Evolutionary conservation across 352 stramenopile genomes (phyloP).

Genomic region (Pythium oligandrum): DNA sequence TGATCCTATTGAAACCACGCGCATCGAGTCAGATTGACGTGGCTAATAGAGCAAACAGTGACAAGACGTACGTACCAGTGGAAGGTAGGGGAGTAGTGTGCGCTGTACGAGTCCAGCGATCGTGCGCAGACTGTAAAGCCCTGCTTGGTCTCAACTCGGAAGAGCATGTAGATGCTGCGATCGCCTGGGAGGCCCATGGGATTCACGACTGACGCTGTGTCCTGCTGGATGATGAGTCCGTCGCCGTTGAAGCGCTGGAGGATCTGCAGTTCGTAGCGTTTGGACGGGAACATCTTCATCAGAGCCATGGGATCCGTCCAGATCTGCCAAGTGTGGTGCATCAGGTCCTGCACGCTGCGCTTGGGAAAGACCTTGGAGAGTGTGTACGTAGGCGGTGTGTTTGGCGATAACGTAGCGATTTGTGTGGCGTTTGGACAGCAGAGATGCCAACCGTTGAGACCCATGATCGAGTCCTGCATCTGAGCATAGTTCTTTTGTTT

Average conservation of each 20-base stretch:
- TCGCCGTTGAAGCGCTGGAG: constrained; percentile 10
- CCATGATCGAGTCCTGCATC: background rate
- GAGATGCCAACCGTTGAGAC: constrained; percentile 1
- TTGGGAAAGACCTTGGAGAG: background rate
- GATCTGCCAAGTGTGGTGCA: constrained; percentile 8
- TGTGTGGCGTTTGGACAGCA: background rate
- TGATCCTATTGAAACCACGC: background rate
- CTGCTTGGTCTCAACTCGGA: constrained; percentile 9
- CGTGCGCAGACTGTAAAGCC: constrained; percentile 8
- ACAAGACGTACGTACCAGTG: background rate
- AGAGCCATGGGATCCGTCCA: constrained; percentile 3
- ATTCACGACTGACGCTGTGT: background rate
- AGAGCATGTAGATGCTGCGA: constrained; percentile 8
- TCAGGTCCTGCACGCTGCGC: constrained; percentile 3
- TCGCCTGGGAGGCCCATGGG: background rate
- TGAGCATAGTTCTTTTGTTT: background rate
- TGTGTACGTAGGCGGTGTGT: background rate
- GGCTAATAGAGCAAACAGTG: no score
- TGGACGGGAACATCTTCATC: background rate
- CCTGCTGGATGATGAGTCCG: constrained; percentile 2
- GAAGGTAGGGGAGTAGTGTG: background rate
- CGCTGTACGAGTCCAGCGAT: constrained; percentile 1
- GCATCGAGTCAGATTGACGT: no score
- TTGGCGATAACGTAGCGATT: background rate
- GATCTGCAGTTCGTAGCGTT: background rate